phyloP scores from a whole-genome alignment of 1,139 yeast genomes.

The Hyphopichia fennica region DNA sequence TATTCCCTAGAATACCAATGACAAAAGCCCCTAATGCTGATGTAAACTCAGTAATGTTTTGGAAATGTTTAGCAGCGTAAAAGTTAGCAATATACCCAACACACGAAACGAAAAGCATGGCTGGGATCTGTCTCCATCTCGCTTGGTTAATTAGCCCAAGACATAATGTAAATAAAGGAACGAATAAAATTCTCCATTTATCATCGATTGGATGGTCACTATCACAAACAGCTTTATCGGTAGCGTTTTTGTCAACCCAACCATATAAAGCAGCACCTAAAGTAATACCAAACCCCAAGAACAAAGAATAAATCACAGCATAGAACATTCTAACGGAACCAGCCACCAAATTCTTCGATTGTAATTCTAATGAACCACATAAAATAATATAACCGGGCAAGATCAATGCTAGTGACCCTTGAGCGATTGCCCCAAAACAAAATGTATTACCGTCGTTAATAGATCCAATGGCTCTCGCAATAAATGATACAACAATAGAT shows the following conservation, averaged over 20 bases:
- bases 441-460: slow-evolving; percentile 59
- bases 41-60: slow-evolving; percentile 75
- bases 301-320: slow-evolving; percentile 87
- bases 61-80: slow-evolving; percentile 74
- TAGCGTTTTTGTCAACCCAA: slow-evolving; percentile 80
- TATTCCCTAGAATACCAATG: slow-evolving; percentile 82
- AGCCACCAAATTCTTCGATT: slow-evolving; percentile 85
- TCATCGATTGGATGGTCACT: slow-evolving; percentile 49
- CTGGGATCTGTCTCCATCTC: slow-evolving; percentile 70
- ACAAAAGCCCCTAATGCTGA: slow-evolving; percentile 89
- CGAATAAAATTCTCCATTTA: slow-evolving; percentile 72
- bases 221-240: slow-evolving; percentile 64
- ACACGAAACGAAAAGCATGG: slow-evolving; percentile 74
- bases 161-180: slow-evolving; percentile 73
- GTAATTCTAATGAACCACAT: slow-evolving; percentile 89
- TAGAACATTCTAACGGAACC: slow-evolving; percentile 96
- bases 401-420: slow-evolving; percentile 86
- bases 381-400: slow-evolving; percentile 90
- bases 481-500: slow-evolving; percentile 81
- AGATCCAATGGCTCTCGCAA: slow-evolving; percentile 88
- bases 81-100: slow-evolving; percentile 83
- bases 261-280: slow-evolving; percentile 92
- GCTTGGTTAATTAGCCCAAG: slow-evolving; percentile 89
- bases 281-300: slow-evolving; percentile 91
- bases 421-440: slow-evolving; percentile 87